A percentile compares a stretch with the other conserved stretches of the same genome.
Evolutionary conservation across 176 grass and related monocot species (phyloP).

Genomic region (Carex littledalei): DNA sequence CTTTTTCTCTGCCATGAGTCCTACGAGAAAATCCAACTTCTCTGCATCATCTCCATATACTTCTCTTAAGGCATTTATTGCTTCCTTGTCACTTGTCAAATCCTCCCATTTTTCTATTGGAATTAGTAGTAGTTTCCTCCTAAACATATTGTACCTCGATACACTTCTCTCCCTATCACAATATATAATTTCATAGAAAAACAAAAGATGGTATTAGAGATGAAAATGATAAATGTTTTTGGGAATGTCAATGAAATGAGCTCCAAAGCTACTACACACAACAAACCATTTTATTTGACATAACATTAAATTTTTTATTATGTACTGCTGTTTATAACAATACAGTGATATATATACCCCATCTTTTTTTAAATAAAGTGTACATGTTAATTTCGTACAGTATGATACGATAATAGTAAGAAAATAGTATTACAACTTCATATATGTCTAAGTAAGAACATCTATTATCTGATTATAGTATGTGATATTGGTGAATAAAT

Average conservation of each 20-base stretch:
- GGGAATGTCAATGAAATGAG: slow-evolving; percentile 6
- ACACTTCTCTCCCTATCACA: slow-evolving; percentile 46
- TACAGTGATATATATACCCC: background rate
- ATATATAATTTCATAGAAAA: slow-evolving; percentile 36
- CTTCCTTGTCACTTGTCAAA: slow-evolving; percentile 47
- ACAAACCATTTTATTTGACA: slow-evolving; percentile 26
- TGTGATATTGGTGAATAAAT: background rate
- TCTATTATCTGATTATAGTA: background rate
- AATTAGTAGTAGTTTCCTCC: slow-evolving; percentile 37
- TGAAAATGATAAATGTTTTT: background rate
- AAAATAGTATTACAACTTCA: background rate
- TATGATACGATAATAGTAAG: background rate
- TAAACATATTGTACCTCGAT: slow-evolving; percentile 54
- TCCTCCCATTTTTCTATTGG: slow-evolving; percentile 53
- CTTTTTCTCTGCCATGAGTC: slow-evolving; percentile 65
- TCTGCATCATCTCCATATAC: slow-evolving; percentile 53
- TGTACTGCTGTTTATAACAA: slow-evolving; percentile 25
- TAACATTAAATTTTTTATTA: slow-evolving; percentile 17
- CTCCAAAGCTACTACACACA: slow-evolving; percentile 17
- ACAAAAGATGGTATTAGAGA: slow-evolving; percentile 7
- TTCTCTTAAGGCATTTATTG: slow-evolving; percentile 28
- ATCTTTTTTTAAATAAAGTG: slow-evolving; percentile 19
- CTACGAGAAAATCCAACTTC: slow-evolving; percentile 60
- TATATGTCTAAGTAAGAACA: background rate
- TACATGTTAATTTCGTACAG: background rate